Percentiles rank a stretch among this genome's conserved stretches.
These are phyloP conservation scores for Fusarium sterilihyphosum DNA, from an alignment of 2,329 filamentous ascomycete species.

Conservation along the genomic window DNA sequence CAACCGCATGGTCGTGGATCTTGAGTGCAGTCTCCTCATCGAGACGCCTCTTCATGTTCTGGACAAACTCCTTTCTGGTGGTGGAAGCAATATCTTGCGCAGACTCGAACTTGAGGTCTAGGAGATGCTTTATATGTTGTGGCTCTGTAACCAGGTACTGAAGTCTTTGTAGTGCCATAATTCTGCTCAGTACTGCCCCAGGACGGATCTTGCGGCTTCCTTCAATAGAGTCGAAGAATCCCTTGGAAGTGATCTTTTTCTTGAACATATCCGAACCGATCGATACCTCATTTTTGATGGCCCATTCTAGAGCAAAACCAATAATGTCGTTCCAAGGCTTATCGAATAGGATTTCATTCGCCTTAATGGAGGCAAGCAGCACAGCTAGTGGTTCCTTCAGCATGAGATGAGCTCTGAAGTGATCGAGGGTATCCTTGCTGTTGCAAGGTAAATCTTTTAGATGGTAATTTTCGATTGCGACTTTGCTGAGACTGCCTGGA, in stretches of 20 bases:
- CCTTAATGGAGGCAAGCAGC: too few species aligned
- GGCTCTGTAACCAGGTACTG: background rate
- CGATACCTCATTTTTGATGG: too few species aligned
- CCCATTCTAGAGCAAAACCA: too few species aligned
- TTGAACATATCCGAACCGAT: too few species aligned
- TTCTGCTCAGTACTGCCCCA: background rate
- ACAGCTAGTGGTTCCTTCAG: too few species aligned
- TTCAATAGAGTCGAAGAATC: background rate
- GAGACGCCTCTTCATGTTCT: background rate
- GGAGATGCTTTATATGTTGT: background rate
- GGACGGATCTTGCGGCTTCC: background rate
- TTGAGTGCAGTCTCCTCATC: background rate
- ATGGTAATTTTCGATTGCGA: too few species aligned
- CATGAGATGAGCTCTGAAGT: too few species aligned
- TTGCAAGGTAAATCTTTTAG: too few species aligned
- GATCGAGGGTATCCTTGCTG: too few species aligned
- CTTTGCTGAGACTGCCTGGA: too few species aligned
- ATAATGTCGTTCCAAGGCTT: too few species aligned
- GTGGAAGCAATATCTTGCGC: background rate
- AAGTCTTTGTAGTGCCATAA: background rate
- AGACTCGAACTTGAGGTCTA: background rate
- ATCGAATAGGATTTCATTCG: too few species aligned
- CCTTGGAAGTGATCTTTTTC: background rate
- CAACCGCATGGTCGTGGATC: background rate
- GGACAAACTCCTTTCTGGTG: background rate